Percentiles rank a stretch among this genome's conserved stretches.
Evolutionary conservation across 768 basidiomycete genomes (phyloP).

Genomic region (Panaeolus cyanescens): DNA sequence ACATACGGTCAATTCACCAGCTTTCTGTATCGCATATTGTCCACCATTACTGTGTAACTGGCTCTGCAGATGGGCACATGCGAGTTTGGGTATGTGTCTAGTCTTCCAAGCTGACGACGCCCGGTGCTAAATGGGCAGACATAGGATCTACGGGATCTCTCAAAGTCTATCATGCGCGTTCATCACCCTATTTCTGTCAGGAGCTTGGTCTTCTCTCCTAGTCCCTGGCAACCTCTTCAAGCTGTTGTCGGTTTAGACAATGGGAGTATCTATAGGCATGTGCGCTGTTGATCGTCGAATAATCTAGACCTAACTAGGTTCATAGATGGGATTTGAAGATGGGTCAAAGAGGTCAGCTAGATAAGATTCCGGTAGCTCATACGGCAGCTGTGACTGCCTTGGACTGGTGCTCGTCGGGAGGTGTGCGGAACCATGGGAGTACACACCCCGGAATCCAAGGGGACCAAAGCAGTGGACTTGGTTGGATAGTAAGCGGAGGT

Average conservation of each 20-base stretch:
- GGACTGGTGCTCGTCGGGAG: constrained; percentile 61
- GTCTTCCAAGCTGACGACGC: not conserved
- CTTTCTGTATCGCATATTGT: constrained; percentile 69
- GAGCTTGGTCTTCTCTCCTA: constrained; percentile 70
- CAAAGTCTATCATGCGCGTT: constrained; percentile 69
- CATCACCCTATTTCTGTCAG: constrained; percentile 72
- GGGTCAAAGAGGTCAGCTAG: constrained; percentile 73
- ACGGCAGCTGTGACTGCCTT: constrained; percentile 68
- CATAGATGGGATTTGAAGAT: constrained; percentile 77
- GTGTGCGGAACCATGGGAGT: constrained; percentile 16
- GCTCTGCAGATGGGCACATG: constrained; percentile 79
- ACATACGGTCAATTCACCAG: constrained; percentile 71
- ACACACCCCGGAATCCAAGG: constrained; percentile 21
- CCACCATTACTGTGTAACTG: constrained; percentile 75
- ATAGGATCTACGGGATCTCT: constrained; percentile 74
- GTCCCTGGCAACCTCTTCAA: constrained; percentile 63
- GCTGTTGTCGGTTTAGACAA: constrained; percentile 71
- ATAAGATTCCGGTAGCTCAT: constrained; percentile 76
- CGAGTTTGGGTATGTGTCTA: constrained; percentile 68
- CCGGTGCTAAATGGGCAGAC: constrained; percentile 1
- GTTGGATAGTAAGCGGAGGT: constrained; percentile 82
- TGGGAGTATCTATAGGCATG: constrained; percentile 66
- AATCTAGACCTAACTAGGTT: not conserved
- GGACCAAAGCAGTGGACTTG: constrained; percentile 38
- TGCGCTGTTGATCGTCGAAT: not conserved